These are phyloP conservation scores for Zychaea mexicana DNA, from an alignment of 371 early-diverging fungal species.

Conservation along the genomic window DNA sequence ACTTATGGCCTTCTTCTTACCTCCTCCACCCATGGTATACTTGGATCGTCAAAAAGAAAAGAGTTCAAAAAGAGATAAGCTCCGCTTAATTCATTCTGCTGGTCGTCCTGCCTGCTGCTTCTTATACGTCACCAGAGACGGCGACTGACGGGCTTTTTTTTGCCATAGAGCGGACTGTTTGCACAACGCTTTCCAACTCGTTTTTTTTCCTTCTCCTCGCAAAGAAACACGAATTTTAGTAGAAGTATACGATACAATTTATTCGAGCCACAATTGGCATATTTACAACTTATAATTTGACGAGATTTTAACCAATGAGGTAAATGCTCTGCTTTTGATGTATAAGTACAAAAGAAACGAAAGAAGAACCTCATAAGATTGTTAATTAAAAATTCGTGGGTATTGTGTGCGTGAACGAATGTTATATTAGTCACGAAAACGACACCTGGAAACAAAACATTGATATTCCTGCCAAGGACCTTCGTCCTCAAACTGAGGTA, in stretches of 20 bases:
- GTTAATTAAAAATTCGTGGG: too few species aligned
- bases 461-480: constrained; percentile 78
- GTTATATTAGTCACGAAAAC: constrained; percentile 58
- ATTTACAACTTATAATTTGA: neutral
- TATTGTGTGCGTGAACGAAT: neutral
- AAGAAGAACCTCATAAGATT: too few species aligned
- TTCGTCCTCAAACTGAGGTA: constrained; percentile 88
- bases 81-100: too few species aligned
- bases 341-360: too few species aligned
- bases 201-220: neutral
- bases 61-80: neutral
- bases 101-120: neutral
- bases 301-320: neutral
- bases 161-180: neutral
- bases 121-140: neutral
- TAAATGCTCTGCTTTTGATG: too few species aligned
- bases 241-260: neutral
- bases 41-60: neutral
- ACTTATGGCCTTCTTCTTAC: neutral
- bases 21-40: constrained; percentile 12
- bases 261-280: neutral
- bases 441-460: constrained; percentile 80
- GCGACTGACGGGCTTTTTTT: neutral
- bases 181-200: neutral
- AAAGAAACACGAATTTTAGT: neutral